Percentiles rank a stretch among this genome's conserved stretches.
Evolutionary conservation across 2,329 filamentous ascomycete species (phyloP).

Genomic region (Calonectria ilicicola): DNA sequence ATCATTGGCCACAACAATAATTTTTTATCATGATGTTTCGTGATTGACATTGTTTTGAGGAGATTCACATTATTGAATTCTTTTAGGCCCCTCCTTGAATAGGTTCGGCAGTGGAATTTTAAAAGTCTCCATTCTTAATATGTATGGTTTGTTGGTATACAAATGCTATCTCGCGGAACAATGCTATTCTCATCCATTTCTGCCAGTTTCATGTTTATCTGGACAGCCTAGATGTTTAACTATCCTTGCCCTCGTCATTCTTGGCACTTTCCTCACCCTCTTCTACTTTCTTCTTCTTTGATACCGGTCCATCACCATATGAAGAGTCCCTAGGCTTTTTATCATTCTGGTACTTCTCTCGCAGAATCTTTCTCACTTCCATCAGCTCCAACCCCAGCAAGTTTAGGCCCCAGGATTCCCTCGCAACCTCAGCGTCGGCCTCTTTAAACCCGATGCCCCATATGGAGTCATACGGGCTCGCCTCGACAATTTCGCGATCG

Average conservation of each 20-base stretch:
- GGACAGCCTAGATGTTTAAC: not conserved
- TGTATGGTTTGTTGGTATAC: not conserved
- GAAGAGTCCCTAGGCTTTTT: not conserved
- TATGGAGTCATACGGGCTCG: constrained; percentile 69
- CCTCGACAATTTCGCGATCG: constrained; percentile 71
- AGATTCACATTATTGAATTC: no score
- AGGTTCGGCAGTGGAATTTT: not conserved
- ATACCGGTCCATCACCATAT: not conserved
- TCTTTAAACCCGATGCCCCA: constrained; percentile 75
- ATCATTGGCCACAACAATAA: not conserved
- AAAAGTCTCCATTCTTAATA: not conserved
- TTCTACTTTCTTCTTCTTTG: constrained; percentile 12
- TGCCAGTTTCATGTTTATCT: not conserved
- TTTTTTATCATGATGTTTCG: not conserved
- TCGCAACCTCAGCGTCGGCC: constrained; percentile 59
- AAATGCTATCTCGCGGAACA: not conserved
- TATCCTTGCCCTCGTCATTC: not conserved
- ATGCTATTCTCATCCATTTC: not conserved
- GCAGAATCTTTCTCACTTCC: constrained; percentile 66
- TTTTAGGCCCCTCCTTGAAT: not conserved
- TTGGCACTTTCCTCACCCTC: not conserved
- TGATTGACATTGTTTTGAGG: not conserved
- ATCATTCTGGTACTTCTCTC: constrained; percentile 49
- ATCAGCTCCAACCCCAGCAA: constrained; percentile 72
- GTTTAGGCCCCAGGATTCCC: constrained; percentile 72